These are phyloP conservation scores for Leccinum pachyderme DNA, from an alignment of 1,284 basidiomycete species.

Conservation along the genomic window DNA sequence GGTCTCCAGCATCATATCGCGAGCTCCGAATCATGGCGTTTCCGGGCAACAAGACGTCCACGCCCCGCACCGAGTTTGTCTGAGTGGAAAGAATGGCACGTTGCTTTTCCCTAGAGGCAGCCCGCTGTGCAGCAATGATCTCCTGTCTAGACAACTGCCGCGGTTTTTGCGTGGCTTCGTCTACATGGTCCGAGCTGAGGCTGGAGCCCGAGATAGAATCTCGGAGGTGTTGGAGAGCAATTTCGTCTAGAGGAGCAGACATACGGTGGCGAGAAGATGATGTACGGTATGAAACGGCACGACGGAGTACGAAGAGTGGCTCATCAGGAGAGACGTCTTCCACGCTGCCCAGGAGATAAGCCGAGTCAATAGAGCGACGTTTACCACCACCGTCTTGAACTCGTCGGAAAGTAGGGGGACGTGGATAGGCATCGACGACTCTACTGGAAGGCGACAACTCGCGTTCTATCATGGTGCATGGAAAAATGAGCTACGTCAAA, in stretches of 20 bases:
- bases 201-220: slow-evolving; percentile 57
- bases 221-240: slow-evolving; percentile 67
- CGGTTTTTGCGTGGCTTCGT: slow-evolving; percentile 27
- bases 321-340: slow-evolving; percentile 83
- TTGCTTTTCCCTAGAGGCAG: slow-evolving; percentile 80
- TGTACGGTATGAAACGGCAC: slow-evolving; percentile 68
- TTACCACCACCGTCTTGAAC: slow-evolving; percentile 58
- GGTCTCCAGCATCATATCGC: slow-evolving; percentile 64
- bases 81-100: slow-evolving; percentile 83
- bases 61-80: slow-evolving; percentile 78
- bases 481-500: slow-evolving; percentile 10
- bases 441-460: slow-evolving; percentile 75
- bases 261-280: slow-evolving; percentile 64
- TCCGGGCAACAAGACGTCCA: slow-evolving; percentile 84
- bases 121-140: slow-evolving; percentile 90
- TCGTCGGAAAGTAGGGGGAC: slow-evolving; percentile 70
- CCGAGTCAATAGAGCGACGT: slow-evolving; percentile 86
- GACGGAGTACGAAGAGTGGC: slow-evolving; percentile 85
- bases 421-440: slow-evolving; percentile 80
- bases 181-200: slow-evolving; percentile 42
- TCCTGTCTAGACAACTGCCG: slow-evolving; percentile 73
- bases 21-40: slow-evolving; percentile 85
- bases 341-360: slow-evolving; percentile 62
- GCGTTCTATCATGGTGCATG: slow-evolving; percentile 51
- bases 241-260: slow-evolving; percentile 73